Percentiles rank a stretch among this genome's conserved stretches.
Evolutionary conservation across 495 filamentous ascomycete species (phyloP).

Genomic region (Elaphomyces granulatus): DNA sequence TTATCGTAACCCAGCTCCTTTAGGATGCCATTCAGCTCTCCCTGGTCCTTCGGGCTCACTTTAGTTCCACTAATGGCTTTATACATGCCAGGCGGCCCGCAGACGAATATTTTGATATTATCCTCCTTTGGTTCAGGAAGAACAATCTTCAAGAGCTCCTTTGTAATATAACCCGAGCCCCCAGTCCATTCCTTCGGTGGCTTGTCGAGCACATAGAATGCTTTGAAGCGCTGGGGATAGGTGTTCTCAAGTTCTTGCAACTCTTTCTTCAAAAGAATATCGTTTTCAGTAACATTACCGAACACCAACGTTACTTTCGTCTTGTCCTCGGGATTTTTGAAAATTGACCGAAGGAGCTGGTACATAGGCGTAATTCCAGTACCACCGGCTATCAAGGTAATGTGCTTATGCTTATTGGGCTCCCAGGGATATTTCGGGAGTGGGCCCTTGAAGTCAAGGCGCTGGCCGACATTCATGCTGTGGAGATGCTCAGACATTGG

Average conservation of each 20-base stretch:
- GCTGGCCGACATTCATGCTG: conserved; percentile 62
- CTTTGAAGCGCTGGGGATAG: conserved; percentile 83
- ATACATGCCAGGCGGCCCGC: conserved; percentile 85
- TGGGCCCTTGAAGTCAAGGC: conserved; percentile 83
- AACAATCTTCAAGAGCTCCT: conserved; percentile 84
- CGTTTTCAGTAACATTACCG: conserved; percentile 71
- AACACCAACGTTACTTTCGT: conserved; percentile 93
- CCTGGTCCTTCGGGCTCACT: conserved; percentile 81
- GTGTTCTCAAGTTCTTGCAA: conserved; percentile 73
- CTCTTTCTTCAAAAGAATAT: conserved; percentile 79
- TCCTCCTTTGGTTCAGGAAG: conserved; percentile 76
- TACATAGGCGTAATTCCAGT: conserved; percentile 93
- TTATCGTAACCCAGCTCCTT: conserved; percentile 82
- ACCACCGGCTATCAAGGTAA: conserved; percentile 84
- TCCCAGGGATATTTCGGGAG: conserved; percentile 88
- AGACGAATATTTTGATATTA: conserved; percentile 87
- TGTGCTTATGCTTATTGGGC: conserved; percentile 87
- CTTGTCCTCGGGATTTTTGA: conserved; percentile 89
- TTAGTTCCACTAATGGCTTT: conserved; percentile 82
- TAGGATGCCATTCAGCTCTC: conserved; percentile 69
- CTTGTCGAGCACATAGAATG: conserved; percentile 79
- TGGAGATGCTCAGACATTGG: conserved; percentile 87
- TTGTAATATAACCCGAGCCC: conserved; percentile 62
- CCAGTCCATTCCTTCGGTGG: conserved; percentile 69
- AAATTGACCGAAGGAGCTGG: conserved; percentile 74